These are phyloP conservation scores for Tylopilus vinaceipallidus DNA, from an alignment of 768 basidiomycete species.

Conservation along the genomic window DNA sequence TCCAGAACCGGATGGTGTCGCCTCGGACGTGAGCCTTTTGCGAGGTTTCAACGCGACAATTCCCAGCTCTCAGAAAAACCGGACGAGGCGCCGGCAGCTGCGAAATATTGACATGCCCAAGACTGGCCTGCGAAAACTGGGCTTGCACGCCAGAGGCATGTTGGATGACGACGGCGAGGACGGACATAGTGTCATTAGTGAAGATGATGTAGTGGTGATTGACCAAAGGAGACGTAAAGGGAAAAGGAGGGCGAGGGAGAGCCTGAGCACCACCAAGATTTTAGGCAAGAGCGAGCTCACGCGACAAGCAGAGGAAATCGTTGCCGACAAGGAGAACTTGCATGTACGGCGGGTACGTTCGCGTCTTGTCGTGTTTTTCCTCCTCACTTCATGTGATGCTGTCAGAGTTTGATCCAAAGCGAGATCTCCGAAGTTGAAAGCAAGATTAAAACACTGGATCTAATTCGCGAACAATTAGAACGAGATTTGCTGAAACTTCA, in stretches of 20 bases:
- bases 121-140: slow-evolving; percentile 77
- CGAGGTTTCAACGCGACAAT: slow-evolving; percentile 95
- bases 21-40: slow-evolving; percentile 74
- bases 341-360: slow-evolving; percentile 73
- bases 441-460: slow-evolving; percentile 85
- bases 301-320: slow-evolving; percentile 82
- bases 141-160: slow-evolving; percentile 75
- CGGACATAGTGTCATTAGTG: slow-evolving; percentile 63
- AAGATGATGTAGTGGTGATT: slow-evolving; percentile 73
- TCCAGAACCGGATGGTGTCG: slow-evolving; percentile 70
- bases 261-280: slow-evolving; percentile 64
- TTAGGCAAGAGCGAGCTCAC: slow-evolving; percentile 83
- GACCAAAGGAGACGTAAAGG: slow-evolving; percentile 32
- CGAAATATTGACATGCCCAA: slow-evolving; percentile 74
- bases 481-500: slow-evolving; percentile 81
- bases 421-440: slow-evolving; percentile 88
- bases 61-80: slow-evolving; percentile 81
- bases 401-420: slow-evolving; percentile 75
- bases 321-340: slow-evolving; percentile 89
- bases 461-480: slow-evolving; percentile 76
- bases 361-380: slow-evolving; percentile 3
- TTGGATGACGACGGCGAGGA: slow-evolving; percentile 51
- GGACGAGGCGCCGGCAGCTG: slow-evolving; percentile 72
- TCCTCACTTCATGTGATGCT: slow-evolving; percentile 6
- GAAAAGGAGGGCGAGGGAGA: slow-evolving; percentile 56